Conservation (phyloP, 2,329 filamentous ascomycete genomes). For the Claviceps maximensis region DNA sequence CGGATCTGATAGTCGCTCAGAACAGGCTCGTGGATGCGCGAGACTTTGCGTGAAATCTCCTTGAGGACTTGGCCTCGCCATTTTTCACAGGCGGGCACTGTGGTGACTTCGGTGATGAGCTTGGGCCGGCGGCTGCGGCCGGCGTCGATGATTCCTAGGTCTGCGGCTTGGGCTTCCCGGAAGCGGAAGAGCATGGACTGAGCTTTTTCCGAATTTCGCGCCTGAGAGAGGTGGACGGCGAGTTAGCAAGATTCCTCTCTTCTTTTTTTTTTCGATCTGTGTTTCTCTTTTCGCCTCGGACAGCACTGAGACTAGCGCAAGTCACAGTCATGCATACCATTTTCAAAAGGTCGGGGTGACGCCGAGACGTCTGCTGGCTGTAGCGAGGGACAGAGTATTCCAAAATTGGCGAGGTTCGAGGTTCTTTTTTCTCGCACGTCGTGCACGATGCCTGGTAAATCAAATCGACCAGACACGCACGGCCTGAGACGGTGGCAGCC, state of each 20-base stretch:
- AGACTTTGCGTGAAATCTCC: conserved; percentile 93
- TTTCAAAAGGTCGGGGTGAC: not conserved
- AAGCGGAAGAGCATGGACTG: conserved; percentile 99
- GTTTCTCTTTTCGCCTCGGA: not conserved
- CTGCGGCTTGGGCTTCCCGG: conserved; percentile 89
- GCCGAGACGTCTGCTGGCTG: not conserved
- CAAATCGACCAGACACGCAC: too few species aligned
- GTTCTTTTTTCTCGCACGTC: not conserved
- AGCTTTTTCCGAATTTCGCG: conserved; percentile 95
- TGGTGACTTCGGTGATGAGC: conserved; percentile 73
- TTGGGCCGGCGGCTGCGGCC: conserved; percentile 82
- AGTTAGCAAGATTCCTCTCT: not conserved
- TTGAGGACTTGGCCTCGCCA: conserved; percentile 97
- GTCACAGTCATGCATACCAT: not conserved
- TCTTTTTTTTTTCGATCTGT: too few species aligned
- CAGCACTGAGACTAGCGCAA: not conserved
- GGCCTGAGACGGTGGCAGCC: not conserved
- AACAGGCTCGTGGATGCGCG: conserved; percentile 80
- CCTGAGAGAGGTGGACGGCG: conserved; percentile 33
- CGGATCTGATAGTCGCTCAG: conserved; percentile 96
- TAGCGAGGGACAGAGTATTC: not conserved
- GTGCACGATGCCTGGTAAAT: not conserved
- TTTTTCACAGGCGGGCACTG: conserved; percentile 82
- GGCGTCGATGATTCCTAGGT: conserved; percentile 90
- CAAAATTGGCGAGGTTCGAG: not conserved